A percentile compares a stretch with the other conserved stretches of the same genome.
Conservation (phyloP, 78 protist species). For the Protostelium mycophagum region DNA sequence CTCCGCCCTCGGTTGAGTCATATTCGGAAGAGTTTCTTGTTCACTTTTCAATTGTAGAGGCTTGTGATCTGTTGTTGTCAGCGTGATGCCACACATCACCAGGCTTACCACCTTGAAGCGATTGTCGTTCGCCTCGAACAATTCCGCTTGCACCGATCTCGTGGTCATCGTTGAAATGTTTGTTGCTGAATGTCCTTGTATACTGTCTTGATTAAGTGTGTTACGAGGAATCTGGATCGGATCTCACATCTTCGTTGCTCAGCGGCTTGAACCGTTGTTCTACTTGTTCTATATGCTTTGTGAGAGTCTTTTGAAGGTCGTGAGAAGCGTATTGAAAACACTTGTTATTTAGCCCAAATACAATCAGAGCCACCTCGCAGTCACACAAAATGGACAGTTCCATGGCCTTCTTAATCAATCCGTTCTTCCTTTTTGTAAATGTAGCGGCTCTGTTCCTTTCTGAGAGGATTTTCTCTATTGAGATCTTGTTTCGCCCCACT, state of each 20-base stretch:
- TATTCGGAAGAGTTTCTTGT: too few species aligned
- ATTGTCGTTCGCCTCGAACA: background rate
- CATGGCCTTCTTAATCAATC: slow-evolving; percentile 83
- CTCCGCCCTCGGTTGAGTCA: too few species aligned
- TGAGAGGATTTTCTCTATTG: slow-evolving; percentile 54
- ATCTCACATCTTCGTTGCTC: background rate
- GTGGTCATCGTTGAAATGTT: background rate
- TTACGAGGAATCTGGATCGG: background rate
- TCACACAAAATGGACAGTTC: slow-evolving; percentile 79
- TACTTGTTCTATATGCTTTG: background rate
- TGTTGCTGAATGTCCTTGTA: background rate
- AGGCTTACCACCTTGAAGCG: too few species aligned
- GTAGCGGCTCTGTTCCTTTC: slow-evolving; percentile 70
- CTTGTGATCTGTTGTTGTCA: too few species aligned
- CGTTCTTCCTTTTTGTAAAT: slow-evolving; percentile 80
- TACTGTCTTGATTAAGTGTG: background rate
- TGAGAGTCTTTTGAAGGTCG: background rate
- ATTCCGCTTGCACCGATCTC: background rate
- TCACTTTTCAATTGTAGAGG: too few species aligned
- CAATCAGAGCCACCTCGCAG: slow-evolving; percentile 61
- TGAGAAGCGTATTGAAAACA: slow-evolving; percentile 38
- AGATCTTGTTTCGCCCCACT: slow-evolving; percentile 71
- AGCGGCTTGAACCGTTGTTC: background rate
- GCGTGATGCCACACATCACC: too few species aligned
- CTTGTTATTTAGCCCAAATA: slow-evolving; percentile 53